Conservation (phyloP, 73 alveolate species). For the Blepharisma stoltei region DNA sequence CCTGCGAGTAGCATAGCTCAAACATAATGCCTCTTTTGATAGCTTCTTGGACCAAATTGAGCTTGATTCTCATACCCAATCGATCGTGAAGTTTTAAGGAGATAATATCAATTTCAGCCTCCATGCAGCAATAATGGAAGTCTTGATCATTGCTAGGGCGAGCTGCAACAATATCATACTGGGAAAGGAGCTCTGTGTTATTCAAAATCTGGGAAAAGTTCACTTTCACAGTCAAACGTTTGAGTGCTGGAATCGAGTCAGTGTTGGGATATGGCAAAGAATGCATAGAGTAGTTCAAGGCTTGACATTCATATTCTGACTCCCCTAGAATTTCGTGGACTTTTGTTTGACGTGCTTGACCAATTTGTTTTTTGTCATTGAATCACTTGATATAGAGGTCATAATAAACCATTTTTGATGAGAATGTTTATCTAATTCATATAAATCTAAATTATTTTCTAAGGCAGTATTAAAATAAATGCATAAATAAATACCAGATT, state of each 20-base stretch:
- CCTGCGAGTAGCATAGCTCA: constrained; percentile 67
- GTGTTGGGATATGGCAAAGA: constrained; percentile 1
- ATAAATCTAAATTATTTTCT: no score
- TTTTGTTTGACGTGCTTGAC: neutral
- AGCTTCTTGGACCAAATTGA: constrained; percentile 41
- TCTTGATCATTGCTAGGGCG: constrained; percentile 21
- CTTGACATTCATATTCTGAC: constrained; percentile 16
- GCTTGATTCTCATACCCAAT: neutral
- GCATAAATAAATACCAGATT: no score
- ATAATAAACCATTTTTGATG: neutral
- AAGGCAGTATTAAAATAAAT: no score
- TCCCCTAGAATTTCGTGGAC: constrained; percentile 9
- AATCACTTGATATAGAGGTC: constrained; percentile 20
- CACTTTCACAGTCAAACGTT: constrained; percentile 2
- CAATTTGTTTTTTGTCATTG: neutral
- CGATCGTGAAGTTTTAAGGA: constrained; percentile 15
- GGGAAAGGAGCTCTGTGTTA: constrained; percentile 10
- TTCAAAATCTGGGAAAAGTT: constrained; percentile 18
- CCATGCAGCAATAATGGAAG: neutral
- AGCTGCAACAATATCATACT: constrained; percentile 18
- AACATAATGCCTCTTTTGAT: constrained; percentile 56
- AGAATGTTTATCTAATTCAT: no score
- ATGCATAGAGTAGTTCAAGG: neutral
- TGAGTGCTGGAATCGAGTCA: neutral
- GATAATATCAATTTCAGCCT: constrained; percentile 9